Evolutionary conservation across 2,329 filamentous ascomycete genomes (phyloP).

Genomic region (Fusarium siculi): DNA sequence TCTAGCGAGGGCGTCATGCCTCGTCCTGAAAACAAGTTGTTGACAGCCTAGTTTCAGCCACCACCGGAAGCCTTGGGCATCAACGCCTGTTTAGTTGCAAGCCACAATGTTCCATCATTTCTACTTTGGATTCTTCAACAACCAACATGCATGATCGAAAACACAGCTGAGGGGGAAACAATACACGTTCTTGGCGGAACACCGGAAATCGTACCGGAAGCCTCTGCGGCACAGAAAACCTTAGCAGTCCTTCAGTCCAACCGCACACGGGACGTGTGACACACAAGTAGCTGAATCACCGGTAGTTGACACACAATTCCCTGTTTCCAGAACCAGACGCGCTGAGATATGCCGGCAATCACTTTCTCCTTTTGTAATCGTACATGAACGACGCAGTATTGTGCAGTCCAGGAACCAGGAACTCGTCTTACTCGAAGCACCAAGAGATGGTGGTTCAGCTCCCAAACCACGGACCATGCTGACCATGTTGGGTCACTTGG

Average conservation of each 20-base stretch:
- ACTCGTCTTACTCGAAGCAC: background rate
- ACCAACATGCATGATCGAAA: background rate
- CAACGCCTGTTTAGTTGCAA: background rate
- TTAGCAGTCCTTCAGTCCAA: background rate
- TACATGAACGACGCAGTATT: background rate
- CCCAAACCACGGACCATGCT: constrained; percentile 6
- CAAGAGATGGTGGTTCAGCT: constrained; percentile 27
- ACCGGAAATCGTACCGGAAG: background rate
- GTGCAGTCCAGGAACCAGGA: constrained; percentile 11
- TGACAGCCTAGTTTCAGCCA: constrained; percentile 22
- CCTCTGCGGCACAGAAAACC: background rate
- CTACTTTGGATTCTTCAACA: background rate
- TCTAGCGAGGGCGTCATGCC: background rate
- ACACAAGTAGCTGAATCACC: constrained; percentile 15
- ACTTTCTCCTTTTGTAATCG: constrained; percentile 8
- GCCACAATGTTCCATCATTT: background rate
- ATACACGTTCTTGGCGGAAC: background rate
- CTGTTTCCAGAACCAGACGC: constrained; percentile 3
- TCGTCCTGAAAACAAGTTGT: background rate
- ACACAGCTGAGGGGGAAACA: background rate
- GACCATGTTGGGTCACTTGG: background rate
- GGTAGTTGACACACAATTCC: constrained; percentile 3
- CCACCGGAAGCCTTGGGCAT: background rate
- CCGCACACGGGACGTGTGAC: background rate
- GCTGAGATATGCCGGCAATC: background rate